These are phyloP conservation scores for Cystobasidiaceae sp. DNA, from an alignment of 1,284 basidiomycete species.

Conservation along the genomic window DNA sequence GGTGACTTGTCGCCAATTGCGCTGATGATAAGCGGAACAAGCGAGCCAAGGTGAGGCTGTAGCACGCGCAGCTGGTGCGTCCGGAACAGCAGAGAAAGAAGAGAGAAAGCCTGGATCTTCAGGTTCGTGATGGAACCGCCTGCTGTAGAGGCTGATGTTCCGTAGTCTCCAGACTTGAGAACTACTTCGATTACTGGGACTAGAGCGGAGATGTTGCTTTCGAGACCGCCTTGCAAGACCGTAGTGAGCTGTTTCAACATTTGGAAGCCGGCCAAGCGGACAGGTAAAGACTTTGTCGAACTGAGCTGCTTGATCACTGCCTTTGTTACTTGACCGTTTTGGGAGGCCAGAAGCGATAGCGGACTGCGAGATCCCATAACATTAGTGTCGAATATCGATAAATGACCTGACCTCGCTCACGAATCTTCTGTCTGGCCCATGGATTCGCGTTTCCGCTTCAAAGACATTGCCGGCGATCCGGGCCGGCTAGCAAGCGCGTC, in stretches of 20 bases:
- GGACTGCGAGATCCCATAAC: constrained; percentile 33
- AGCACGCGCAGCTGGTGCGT: constrained; percentile 69
- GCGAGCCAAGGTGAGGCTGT: constrained; percentile 56
- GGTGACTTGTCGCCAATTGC: constrained; percentile 56
- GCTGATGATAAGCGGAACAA: constrained; percentile 68
- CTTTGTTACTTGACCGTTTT: constrained; percentile 73
- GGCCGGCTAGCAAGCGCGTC: not conserved
- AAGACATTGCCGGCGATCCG: not conserved
- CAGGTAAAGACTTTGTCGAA: constrained; percentile 70
- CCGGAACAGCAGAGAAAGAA: constrained; percentile 76
- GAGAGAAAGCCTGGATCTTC: constrained; percentile 68
- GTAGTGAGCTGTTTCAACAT: constrained; percentile 69
- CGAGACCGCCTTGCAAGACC: constrained; percentile 76
- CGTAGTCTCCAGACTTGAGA: constrained; percentile 44
- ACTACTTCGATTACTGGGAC: constrained; percentile 47
- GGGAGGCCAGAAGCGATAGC: constrained; percentile 56
- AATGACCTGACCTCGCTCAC: too few species aligned
- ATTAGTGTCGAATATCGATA: too few species aligned
- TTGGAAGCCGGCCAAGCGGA: constrained; percentile 76
- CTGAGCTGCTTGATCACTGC: constrained; percentile 77
- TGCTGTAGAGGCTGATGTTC: not conserved
- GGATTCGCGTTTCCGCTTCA: constrained; percentile 45
- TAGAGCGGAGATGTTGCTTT: constrained; percentile 60
- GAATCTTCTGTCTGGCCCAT: constrained; percentile 37
- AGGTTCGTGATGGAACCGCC: constrained; percentile 45